Conservation (phyloP, 768 basidiomycete genomes). For the Podaxis carcinomalis region DNA sequence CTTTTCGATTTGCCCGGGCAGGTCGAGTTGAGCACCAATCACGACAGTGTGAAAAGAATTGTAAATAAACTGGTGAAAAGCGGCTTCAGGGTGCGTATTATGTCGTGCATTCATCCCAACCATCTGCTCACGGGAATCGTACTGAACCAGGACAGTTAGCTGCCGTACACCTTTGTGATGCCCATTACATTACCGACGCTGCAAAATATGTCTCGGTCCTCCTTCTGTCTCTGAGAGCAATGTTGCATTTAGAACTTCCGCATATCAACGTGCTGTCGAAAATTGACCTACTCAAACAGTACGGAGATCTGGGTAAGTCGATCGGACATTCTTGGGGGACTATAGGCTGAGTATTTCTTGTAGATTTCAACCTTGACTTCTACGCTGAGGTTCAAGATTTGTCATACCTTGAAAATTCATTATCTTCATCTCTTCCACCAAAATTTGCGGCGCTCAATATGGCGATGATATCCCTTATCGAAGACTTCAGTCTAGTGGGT, state of each 20-base stretch:
- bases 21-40: conserved; percentile 96
- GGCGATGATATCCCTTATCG: conserved; percentile 88
- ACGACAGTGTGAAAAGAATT: conserved; percentile 82
- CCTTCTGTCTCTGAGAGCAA: conserved; percentile 87
- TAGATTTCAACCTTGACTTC: conserved; percentile 96
- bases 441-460: conserved; percentile 79
- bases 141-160: conserved; percentile 58
- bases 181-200: conserved; percentile 95
- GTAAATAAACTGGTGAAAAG: conserved; percentile 65
- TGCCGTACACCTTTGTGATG: conserved; percentile 93
- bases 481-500: conserved; percentile 88
- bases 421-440: conserved; percentile 55
- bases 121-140: conserved; percentile 1
- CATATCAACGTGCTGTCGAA: conserved; percentile 98
- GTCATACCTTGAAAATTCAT: conserved; percentile 74
- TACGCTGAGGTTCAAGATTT: conserved; percentile 98
- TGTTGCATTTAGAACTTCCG: conserved; percentile 98
- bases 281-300: conserved; percentile 84
- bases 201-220: conserved; percentile 93
- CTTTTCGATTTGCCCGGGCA: conserved; percentile 97
- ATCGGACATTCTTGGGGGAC: conserved; percentile 3
- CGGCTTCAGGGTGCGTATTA: conserved; percentile 75
- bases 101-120: neutral
- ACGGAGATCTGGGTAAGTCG: conserved; percentile 82
- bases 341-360: neutral